These are phyloP conservation scores for Blastocystis sp. DNA, from an alignment of 352 stramenopile species.

Conservation along the genomic window DNA sequence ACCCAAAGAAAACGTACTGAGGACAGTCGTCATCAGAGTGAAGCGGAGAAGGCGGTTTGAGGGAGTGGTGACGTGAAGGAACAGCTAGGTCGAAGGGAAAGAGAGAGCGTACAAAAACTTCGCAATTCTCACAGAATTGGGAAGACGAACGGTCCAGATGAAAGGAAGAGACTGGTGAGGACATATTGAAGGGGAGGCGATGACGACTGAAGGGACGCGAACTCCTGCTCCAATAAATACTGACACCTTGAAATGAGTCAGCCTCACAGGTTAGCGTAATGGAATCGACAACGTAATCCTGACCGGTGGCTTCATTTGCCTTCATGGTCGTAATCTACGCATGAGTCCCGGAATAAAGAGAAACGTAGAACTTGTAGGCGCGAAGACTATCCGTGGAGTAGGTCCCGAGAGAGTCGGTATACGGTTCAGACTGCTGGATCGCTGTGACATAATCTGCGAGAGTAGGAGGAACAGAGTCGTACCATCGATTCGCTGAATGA, in stretches of 20 bases:
- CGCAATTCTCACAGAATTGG: not conserved
- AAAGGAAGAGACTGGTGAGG: not conserved
- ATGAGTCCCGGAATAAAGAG: not conserved
- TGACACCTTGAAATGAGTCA: not conserved
- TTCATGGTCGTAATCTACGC: not conserved
- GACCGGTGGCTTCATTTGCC: not conserved
- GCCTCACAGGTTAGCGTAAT: not conserved
- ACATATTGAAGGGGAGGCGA: not conserved
- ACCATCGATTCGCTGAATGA: conserved; percentile 32
- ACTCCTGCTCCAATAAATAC: conserved; percentile 6
- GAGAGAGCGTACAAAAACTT: not conserved
- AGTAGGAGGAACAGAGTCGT: not conserved
- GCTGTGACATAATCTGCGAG: not conserved
- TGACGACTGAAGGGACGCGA: not conserved
- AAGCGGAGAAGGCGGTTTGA: not conserved
- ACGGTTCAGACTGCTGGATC: not conserved
- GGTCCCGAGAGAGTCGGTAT: not conserved
- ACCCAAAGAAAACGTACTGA: not conserved
- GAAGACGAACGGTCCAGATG: not conserved
- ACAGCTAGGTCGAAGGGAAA: not conserved
- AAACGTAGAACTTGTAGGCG: conserved; percentile 23
- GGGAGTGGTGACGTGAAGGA: not conserved
- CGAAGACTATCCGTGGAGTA: conserved; percentile 16
- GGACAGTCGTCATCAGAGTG: not conserved
- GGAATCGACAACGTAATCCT: not conserved